These are phyloP conservation scores for Eragrostis curvula DNA, from an alignment of 176 grass and related monocot species.

Conservation along the genomic window DNA sequence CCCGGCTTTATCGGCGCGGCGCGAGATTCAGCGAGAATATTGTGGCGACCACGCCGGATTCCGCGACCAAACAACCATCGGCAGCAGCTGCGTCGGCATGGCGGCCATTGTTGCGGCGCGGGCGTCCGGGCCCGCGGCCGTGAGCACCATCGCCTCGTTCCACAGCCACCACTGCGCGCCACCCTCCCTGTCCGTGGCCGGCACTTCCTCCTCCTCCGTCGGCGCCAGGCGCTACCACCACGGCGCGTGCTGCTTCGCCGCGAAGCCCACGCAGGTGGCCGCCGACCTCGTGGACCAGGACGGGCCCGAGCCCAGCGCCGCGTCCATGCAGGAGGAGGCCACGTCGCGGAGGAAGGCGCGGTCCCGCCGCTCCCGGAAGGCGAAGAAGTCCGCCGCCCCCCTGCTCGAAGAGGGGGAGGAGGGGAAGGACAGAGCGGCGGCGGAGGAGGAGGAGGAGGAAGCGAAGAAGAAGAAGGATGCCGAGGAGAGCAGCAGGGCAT, in stretches of 20 bases:
- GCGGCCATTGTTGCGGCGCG: constrained; percentile 45
- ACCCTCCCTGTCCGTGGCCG: constrained; percentile 20
- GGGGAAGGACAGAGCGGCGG: not conserved
- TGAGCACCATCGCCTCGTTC: constrained; percentile 52
- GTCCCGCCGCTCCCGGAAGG: constrained; percentile 39
- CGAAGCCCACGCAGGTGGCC: constrained; percentile 43
- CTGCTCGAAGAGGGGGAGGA: constrained; percentile 15
- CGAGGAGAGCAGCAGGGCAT: constrained; percentile 39
- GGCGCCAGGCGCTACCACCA: constrained; percentile 33
- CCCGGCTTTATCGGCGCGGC: constrained; percentile 50
- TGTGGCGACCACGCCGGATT: constrained; percentile 12
- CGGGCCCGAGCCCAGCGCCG: not conserved
- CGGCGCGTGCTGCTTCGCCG: constrained; percentile 53
- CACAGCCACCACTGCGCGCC: constrained; percentile 41
- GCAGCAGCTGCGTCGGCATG: not conserved
- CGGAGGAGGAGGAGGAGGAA: constrained; percentile 30
- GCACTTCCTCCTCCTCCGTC: not conserved
- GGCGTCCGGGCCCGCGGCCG: constrained; percentile 24
- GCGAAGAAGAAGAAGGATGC: constrained; percentile 38
- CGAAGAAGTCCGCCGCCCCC: constrained; percentile 26
- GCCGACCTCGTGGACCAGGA: constrained; percentile 38
- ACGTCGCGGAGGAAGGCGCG: constrained; percentile 30
- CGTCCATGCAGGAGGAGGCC: constrained; percentile 13
- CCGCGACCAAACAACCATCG: not conserved
- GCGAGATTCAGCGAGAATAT: constrained; percentile 8